These are phyloP conservation scores for Silene vulgaris DNA, from an alignment of 179 eudicot genomes.

Conservation along the genomic window DNA sequence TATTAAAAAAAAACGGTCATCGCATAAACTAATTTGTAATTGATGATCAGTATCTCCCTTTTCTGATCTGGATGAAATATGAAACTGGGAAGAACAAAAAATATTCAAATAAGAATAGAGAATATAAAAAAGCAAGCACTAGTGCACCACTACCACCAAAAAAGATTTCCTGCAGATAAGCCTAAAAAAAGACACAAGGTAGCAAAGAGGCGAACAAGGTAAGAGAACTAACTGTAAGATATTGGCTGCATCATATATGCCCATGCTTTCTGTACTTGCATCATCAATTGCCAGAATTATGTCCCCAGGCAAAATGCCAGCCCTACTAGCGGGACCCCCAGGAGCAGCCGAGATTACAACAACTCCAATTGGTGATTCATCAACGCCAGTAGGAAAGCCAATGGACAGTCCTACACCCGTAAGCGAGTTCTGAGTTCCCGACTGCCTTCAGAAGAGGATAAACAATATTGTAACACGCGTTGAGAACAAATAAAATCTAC, in stretches of 20 bases:
- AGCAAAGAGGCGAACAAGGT: slow-evolving; percentile 9
- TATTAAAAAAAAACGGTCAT: neutral
- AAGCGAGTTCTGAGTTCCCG: slow-evolving; percentile 86
- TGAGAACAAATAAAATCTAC: neutral
- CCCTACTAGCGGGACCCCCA: slow-evolving; percentile 83
- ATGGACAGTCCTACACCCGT: slow-evolving; percentile 93
- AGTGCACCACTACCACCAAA: neutral
- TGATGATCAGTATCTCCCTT: neutral
- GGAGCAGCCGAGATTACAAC: slow-evolving; percentile 83
- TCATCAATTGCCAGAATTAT: slow-evolving; percentile 70
- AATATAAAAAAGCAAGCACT: neutral
- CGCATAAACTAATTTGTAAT: neutral
- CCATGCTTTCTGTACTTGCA: slow-evolving; percentile 63
- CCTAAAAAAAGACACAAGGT: neutral
- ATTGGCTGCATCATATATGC: slow-evolving; percentile 92
- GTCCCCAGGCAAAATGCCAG: slow-evolving; percentile 80
- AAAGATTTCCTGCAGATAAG: neutral
- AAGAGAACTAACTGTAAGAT: slow-evolving; percentile 67
- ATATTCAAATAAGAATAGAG: neutral
- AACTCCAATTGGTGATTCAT: slow-evolving; percentile 55
- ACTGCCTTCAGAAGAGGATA: slow-evolving; percentile 80
- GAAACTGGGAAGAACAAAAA: neutral
- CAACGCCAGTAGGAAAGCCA: slow-evolving; percentile 61
- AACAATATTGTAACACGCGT: slow-evolving; percentile 19
- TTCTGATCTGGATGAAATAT: neutral